phyloP scores from a whole-genome alignment of 352 stramenopile genomes.

The Thalassiosira exigua region DNA sequence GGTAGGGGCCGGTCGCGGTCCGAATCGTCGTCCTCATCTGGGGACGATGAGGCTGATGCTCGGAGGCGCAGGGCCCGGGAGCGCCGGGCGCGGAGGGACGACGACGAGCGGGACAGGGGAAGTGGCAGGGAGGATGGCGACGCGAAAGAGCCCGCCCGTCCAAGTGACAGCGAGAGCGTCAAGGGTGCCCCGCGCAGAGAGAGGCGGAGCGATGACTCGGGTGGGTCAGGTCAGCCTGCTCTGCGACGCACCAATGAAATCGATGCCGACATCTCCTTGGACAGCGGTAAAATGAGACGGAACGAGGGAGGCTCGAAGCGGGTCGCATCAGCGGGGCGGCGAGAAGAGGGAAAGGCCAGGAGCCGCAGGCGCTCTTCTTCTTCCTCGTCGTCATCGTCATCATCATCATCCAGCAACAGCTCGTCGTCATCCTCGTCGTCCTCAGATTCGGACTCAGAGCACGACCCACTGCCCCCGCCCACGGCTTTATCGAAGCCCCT shows the following conservation, averaged over 20 bases:
- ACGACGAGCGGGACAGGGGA: too few species aligned
- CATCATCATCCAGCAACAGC: slow-evolving; percentile 24
- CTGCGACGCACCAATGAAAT: slow-evolving; percentile 20
- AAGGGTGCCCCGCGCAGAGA: too few species aligned
- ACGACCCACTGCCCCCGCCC: slow-evolving; percentile 14
- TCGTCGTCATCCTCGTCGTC: slow-evolving; percentile 39
- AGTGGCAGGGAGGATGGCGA: too few species aligned
- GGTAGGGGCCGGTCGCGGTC: slow-evolving; percentile 11
- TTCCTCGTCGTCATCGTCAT: slow-evolving; percentile 46
- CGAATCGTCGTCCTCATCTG: slow-evolving; percentile 36
- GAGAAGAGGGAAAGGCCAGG: neutral
- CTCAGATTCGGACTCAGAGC: slow-evolving; percentile 17
- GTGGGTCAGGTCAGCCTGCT: too few species aligned
- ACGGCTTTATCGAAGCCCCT: slow-evolving; percentile 60
- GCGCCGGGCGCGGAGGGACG: too few species aligned
- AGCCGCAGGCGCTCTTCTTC: slow-evolving; percentile 3
- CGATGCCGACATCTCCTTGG: neutral
- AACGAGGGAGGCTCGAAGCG: slow-evolving; percentile 3
- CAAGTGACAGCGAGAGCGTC: too few species aligned
- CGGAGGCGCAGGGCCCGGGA: too few species aligned
- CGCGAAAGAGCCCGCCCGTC: too few species aligned
- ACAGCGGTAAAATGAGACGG: neutral
- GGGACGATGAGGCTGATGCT: too few species aligned
- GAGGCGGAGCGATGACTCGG: too few species aligned
- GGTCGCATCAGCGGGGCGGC: slow-evolving; percentile 6